Evolutionary conservation across 371 early-diverging fungal species (phyloP).

Genomic region (Synchytrium microbalum): DNA sequence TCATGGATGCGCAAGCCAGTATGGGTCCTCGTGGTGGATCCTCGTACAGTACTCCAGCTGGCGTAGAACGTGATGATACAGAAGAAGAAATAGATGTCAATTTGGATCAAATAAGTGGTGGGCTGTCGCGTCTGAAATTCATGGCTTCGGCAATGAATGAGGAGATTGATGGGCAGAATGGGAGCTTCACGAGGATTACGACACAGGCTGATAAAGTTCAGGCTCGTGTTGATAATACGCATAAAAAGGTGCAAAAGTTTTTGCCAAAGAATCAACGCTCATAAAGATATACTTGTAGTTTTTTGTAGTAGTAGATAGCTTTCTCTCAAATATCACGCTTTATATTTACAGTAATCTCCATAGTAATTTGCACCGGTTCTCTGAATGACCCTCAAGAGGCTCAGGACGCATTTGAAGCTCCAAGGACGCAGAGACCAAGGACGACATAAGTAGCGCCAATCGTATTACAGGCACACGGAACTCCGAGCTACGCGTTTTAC

Average conservation of each 20-base stretch:
- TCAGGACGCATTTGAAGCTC: no score
- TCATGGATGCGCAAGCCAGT: conserved; percentile 4
- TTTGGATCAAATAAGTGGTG: conserved; percentile 55
- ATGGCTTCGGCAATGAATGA: conserved; percentile 64
- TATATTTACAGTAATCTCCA: no score
- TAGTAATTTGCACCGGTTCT: no score
- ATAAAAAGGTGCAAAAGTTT: conserved; percentile 2
- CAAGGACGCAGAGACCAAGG: no score
- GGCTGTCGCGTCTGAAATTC: conserved; percentile 59
- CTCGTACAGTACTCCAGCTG: conserved; percentile 33
- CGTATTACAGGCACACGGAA: no score
- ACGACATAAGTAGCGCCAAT: no score
- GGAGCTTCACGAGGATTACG: conserved; percentile 18
- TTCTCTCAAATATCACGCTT: background rate
- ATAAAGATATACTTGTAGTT: no score
- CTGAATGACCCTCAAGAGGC: no score
- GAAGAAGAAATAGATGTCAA: conserved; percentile 78
- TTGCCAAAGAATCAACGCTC: background rate
- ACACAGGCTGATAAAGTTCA: conserved; percentile 11
- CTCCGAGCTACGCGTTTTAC: no score
- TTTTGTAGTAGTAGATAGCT: background rate
- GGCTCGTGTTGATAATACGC: background rate
- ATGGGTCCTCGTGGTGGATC: background rate
- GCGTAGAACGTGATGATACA: conserved; percentile 37
- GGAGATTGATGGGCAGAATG: conserved; percentile 66